Evolutionary conservation across 176 grass and related monocot species (phyloP), one percentile per base, ranked within the genome.

Genomic region (Oryza nivara): DNA sequence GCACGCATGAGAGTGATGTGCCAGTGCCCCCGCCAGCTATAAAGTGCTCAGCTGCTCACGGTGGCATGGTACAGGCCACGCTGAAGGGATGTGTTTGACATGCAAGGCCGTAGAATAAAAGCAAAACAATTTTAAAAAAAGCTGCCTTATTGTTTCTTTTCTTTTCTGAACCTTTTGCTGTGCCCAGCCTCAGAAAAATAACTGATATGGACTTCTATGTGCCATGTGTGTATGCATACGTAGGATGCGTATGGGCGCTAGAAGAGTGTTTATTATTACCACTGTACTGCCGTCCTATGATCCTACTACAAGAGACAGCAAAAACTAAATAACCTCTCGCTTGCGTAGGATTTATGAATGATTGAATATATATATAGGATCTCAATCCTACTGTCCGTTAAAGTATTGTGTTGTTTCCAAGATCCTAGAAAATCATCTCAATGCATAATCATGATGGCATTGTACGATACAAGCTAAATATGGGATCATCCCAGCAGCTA

Each of bases 321-420:
- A 74, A 48, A 82, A 60, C 70, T 17, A 44, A 44, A 10, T 44
- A 44, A 34, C 46, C 47, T 49, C 28, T 26, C 36, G 36, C 5
- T 41, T 41, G 40, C 40, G 7, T 41, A 52, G 49, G 49, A 1
- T 35, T 0, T 56, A 23, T 52, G 51, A n/a, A 51, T 36, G 28
- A 36, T 82, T 47, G 25, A 65, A 88, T 11, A 48, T 36, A 35
- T 35, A 36, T 5, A 36, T 83, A 83, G 80, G 67, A 78, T 84
- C 68, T 41, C 12, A 44, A 74, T 28, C 65, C 77, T 75, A 71
- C 4, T 6, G 58, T 81, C 19, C 9, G 64, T 52, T 80, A 69
- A 80, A 89, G 26, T 81, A 70, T 67, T 22, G 83, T 49, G 76
- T 9, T 58, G 54, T 58, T 89, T 82, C 65, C 88, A 47, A 86